A percentile compares a stretch with the other conserved stretches of the same genome.
Conservation (phyloP, 1,284 basidiomycete genomes). For the Ustilago bromivora region DNA sequence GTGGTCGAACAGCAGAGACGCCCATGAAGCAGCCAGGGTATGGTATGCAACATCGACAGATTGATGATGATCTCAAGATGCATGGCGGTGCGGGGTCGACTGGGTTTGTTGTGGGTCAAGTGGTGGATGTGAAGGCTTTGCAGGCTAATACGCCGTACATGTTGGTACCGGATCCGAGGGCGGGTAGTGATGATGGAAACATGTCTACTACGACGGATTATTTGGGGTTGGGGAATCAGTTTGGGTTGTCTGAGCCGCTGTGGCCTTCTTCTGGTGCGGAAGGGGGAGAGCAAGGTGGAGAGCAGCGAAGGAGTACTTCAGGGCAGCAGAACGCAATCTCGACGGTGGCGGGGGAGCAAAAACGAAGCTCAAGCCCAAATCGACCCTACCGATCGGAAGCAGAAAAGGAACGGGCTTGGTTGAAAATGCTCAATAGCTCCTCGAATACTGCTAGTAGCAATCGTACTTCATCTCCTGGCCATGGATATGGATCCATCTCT, state of each 20-base stretch:
- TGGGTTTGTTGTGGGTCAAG: constrained; percentile 57
- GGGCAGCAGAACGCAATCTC: constrained; percentile 1
- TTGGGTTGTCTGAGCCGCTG: constrained; percentile 23
- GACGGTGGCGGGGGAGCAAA: constrained; percentile 9
- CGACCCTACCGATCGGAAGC: constrained; percentile 42
- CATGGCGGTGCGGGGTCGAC: constrained; percentile 25
- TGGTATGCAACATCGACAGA: constrained; percentile 89
- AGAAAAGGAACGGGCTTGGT: constrained; percentile 47
- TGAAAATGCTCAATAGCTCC: constrained; percentile 36
- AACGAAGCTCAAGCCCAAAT: constrained; percentile 34
- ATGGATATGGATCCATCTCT: constrained; percentile 26
- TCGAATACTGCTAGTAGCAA: constrained; percentile 5
- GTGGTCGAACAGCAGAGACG: constrained; percentile 80
- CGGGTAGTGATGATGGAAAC: constrained; percentile 21
- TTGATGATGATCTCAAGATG: constrained; percentile 79
- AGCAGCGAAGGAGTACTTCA: constrained; percentile 5
- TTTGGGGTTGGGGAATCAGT: constrained; percentile 28
- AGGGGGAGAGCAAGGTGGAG: neutral
- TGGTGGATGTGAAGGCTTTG: constrained; percentile 56
- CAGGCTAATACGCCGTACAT: constrained; percentile 49
- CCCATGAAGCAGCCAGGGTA: constrained; percentile 88
- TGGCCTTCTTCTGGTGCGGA: constrained; percentile 22
- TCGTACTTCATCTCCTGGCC: constrained; percentile 19
- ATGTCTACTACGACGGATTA: constrained; percentile 38
- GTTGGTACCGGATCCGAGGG: constrained; percentile 21